Conservation (phyloP, 1,284 basidiomycete species). For the Naganishia albida region DNA sequence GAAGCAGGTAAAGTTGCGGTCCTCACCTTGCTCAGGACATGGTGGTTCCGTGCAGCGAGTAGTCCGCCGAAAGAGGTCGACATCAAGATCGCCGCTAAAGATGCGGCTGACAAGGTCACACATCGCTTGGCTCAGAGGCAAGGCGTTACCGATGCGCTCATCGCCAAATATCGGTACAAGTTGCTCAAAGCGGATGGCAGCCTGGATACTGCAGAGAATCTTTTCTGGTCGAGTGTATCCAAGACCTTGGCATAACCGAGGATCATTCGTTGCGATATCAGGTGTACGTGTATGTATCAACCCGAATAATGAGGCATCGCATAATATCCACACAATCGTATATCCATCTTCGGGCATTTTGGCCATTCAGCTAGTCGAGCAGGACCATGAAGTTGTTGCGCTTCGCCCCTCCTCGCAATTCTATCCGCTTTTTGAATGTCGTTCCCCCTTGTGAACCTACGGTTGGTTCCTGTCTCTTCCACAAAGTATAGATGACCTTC, state of each 20-base stretch:
- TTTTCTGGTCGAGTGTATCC: conserved; percentile 50
- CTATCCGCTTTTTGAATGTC: conserved; percentile 62
- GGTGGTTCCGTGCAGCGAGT: conserved; percentile 52
- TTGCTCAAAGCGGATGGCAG: conserved; percentile 44
- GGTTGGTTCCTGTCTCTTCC: conserved; percentile 38
- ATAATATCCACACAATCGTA: background rate
- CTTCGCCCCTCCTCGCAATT: conserved; percentile 62
- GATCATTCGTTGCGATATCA: background rate
- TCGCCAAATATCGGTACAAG: conserved; percentile 43
- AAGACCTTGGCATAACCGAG: conserved; percentile 32
- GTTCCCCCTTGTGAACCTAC: conserved; percentile 36
- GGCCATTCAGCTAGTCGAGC: conserved; percentile 18
- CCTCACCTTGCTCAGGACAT: conserved; percentile 46
- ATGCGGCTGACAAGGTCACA: conserved; percentile 49
- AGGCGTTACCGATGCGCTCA: conserved; percentile 46
- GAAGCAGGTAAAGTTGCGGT: conserved; percentile 49
- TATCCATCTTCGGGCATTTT: background rate
- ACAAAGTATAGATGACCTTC: conserved; percentile 54
- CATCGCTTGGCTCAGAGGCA: conserved; percentile 46
- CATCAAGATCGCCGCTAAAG: conserved; percentile 45
- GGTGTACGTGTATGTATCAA: background rate
- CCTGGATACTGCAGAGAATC: conserved; percentile 44
- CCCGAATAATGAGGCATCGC: background rate
- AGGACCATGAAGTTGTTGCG: conserved; percentile 78
- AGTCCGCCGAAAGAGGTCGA: conserved; percentile 43